Conservation (phyloP, 208 protist genomes). For the Acanthamoeba royreba region DNA sequence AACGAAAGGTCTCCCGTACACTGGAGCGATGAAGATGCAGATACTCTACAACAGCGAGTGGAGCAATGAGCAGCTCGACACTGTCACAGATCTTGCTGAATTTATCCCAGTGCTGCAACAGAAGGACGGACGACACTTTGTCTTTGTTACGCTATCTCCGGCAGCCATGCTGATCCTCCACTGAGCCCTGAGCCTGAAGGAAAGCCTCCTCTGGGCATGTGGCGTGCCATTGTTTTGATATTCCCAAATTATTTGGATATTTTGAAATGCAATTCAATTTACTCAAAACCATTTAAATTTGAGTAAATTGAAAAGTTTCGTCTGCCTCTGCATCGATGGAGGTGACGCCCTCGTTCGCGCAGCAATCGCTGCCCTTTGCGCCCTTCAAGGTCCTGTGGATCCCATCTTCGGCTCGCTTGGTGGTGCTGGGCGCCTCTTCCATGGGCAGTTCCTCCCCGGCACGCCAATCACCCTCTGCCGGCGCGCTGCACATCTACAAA, state of each 20-base stretch:
- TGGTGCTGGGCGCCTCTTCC: neutral
- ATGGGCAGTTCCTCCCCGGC: neutral
- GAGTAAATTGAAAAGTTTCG: too few relatives aligned
- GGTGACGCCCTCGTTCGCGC: neutral
- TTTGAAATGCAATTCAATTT: too few relatives aligned
- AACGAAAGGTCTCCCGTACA: neutral
- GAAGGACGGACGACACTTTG: neutral
- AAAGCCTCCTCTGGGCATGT: too few relatives aligned
- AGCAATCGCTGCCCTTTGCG: neutral
- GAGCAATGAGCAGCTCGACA: neutral
- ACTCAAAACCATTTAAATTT: too few relatives aligned
- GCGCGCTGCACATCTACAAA: neutral
- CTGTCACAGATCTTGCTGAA: neutral
- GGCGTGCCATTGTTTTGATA: neutral
- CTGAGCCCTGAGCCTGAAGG: neutral
- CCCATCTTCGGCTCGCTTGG: neutral
- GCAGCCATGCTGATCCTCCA: neutral
- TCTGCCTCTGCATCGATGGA: too few relatives aligned
- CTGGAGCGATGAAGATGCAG: neutral
- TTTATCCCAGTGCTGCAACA: neutral
- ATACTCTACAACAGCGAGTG: slow-evolving; percentile 2
- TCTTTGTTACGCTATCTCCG: neutral
- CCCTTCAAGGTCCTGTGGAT: neutral
- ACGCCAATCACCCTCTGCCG: too few relatives aligned
- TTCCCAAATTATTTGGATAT: too few relatives aligned